A percentile compares a stretch with the other conserved stretches of the same genome.
phyloP scores from a whole-genome alignment of 1,139 yeast genomes.

The Zygoascus hellenicus region DNA sequence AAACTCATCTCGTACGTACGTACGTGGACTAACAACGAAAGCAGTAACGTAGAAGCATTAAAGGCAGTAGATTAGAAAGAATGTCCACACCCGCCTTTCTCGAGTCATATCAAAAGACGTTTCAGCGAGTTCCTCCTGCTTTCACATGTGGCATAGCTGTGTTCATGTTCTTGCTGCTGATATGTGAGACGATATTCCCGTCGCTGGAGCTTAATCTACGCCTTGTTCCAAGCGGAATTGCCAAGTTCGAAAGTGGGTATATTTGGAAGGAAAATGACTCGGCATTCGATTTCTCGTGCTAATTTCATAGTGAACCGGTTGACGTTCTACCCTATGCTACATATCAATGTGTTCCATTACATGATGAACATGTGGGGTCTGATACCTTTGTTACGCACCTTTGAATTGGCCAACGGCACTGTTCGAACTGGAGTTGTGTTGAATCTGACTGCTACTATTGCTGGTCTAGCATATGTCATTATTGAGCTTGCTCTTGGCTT shows the following conservation, averaged over 20 bases:
- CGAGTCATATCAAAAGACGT: slow-evolving; percentile 14
- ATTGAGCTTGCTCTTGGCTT: slow-evolving; percentile 53
- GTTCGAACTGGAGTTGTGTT: slow-evolving; percentile 80
- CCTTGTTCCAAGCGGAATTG: slow-evolving; percentile 54
- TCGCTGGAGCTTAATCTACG: slow-evolving; percentile 36
- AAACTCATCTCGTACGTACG: too few relatives aligned
- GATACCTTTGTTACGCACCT: slow-evolving; percentile 54
- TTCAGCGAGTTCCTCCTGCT: slow-evolving; percentile 43
- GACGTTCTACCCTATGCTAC: slow-evolving; percentile 73
- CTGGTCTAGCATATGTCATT: slow-evolving; percentile 63
- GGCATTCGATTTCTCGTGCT: background rate
- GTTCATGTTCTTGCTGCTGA: slow-evolving; percentile 43
- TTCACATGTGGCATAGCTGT: slow-evolving; percentile 58
- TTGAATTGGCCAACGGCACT: slow-evolving; percentile 77
- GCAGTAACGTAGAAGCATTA: too few relatives aligned
- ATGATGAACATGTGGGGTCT: slow-evolving; percentile 55
- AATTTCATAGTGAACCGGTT: slow-evolving; percentile 47
- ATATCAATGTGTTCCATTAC: slow-evolving; percentile 57
- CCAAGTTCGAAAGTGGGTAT: slow-evolving; percentile 42
- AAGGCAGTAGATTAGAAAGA: background rate
- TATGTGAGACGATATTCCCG: slow-evolving; percentile 30
- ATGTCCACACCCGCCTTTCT: slow-evolving; percentile 10
- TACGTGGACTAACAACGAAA: too few relatives aligned
- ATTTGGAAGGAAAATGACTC: background rate
- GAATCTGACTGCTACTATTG: slow-evolving; percentile 61